These are phyloP conservation scores for Diaporthe capsici DNA, from an alignment of 2,329 filamentous ascomycete species.

Conservation along the genomic window DNA sequence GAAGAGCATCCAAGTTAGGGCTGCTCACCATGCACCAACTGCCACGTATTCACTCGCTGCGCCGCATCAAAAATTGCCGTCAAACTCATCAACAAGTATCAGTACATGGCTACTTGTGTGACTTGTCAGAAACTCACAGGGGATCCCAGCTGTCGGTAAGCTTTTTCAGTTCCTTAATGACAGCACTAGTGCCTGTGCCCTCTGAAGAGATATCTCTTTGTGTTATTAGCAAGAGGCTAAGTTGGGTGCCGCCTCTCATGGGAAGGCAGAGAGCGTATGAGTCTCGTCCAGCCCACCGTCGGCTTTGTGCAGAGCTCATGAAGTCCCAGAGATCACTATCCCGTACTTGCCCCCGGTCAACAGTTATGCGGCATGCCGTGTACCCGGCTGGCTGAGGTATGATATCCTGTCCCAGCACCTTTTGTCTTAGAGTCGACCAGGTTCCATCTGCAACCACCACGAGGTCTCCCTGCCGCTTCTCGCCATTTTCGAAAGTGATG, in stretches of 20 bases:
- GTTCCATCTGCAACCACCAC: slow-evolving; percentile 12
- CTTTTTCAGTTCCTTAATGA: background rate
- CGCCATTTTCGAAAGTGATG: background rate
- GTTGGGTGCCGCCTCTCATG: background rate
- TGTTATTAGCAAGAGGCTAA: background rate
- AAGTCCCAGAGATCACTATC: background rate
- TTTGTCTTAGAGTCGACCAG: background rate
- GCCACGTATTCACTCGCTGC: slow-evolving; percentile 11
- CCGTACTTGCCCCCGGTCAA: background rate
- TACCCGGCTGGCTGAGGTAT: background rate
- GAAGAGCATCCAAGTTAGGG: background rate
- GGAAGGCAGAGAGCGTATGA: background rate
- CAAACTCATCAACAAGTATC: background rate
- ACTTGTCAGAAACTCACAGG: background rate
- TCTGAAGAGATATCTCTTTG: background rate
- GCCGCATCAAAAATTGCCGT: background rate
- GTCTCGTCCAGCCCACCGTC: background rate
- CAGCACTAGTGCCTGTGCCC: background rate
- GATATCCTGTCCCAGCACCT: background rate
- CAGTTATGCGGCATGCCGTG: background rate
- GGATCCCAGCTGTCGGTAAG: slow-evolving; percentile 5
- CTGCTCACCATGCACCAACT: background rate
- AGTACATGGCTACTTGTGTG: background rate
- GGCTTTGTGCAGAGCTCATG: background rate
- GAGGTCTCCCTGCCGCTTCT: slow-evolving; percentile 3